phyloP scores from a whole-genome alignment of 441 rosid genomes.

The Capsella rubella region DNA sequence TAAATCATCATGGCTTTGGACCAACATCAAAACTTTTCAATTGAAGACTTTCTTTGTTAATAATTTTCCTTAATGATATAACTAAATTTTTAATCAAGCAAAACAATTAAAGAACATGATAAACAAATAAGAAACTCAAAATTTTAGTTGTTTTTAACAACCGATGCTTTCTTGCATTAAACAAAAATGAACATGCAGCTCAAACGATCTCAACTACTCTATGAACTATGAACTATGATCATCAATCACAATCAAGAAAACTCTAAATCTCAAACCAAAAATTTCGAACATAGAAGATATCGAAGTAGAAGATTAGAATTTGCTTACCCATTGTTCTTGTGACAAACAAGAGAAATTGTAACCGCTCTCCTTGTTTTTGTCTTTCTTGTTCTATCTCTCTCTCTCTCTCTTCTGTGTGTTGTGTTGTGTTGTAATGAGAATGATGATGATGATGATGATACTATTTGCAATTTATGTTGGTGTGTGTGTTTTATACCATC shows the following conservation, averaged over 20 bases:
- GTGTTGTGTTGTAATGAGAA: slow-evolving; percentile 26
- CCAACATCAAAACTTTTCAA: slow-evolving; percentile 24
- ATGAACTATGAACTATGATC: slow-evolving; percentile 29
- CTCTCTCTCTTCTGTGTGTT: slow-evolving; percentile 6
- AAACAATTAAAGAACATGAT: slow-evolving; percentile 9
- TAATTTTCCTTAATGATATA: background rate
- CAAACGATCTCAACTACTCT: background rate
- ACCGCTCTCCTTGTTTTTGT: background rate
- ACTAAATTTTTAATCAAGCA: background rate
- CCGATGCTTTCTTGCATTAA: slow-evolving; percentile 21
- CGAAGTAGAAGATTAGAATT: slow-evolving; percentile 26
- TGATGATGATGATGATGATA: slow-evolving; percentile 16
- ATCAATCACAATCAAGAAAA: slow-evolving; percentile 31
- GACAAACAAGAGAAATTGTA: slow-evolving; percentile 43
- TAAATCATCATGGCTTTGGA: slow-evolving; percentile 34
- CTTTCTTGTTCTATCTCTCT: slow-evolving; percentile 4
- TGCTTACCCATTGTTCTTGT: slow-evolving; percentile 51
- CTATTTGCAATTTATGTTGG: slow-evolving; percentile 45
- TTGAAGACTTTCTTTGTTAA: slow-evolving; percentile 7
- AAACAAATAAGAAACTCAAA: slow-evolving; percentile 3
- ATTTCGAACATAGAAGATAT: slow-evolving; percentile 28
- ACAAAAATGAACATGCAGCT: slow-evolving; percentile 37
- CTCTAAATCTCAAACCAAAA: slow-evolving; percentile 9
- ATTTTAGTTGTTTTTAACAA: slow-evolving; percentile 16
- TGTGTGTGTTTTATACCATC: slow-evolving; percentile 40